Base-by-base conservation (phyloP, 2,329 filamentous ascomycete species). In the Botryotinia globosa region DNA sequence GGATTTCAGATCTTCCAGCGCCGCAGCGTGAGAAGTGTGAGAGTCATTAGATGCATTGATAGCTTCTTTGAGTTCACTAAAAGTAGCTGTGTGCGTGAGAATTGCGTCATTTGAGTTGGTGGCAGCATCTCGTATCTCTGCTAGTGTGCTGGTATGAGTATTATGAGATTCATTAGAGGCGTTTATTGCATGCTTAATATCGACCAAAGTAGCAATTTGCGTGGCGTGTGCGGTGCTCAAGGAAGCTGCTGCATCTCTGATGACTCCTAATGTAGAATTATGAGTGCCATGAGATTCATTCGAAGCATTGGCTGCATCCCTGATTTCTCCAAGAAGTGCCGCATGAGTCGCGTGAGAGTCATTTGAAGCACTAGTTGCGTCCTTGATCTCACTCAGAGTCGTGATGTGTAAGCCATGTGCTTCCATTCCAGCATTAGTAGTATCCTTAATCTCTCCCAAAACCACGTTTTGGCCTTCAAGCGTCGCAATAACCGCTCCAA, bases 361-460 rank as follows among this genome's bases (percentile, higher is more conserved):
- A 18, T 72, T 73, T 2, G 72, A 74, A 22, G 63, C 45, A 29
- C 20, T n/a, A 18, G 63, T 42, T 14, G 61, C 56, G 9, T 70
- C 59, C 44, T 73, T 73, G 62, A 77, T 72, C 32, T 73, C 72
- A 9, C 32, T n/a, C 9, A 76, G 45, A 0, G 67, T 73, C 25
- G 69, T 51, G 34, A 69, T 76, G 12, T 78, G 77, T 12, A 71
- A 75, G 67, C 71, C 54, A 73, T 79, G 77, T 32, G 76, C 74
- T 6, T 79, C 78, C 10, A 63, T 63, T n/a, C 59, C 69, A 29
- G 25, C n/a, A 54, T 67, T 29, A 0, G 29, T 39, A 22, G 61
- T 45, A 8, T 71, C 56, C n/a, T 69, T 73, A 63, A 77, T 72
- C 39, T 76, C 74, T 2, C 25, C 29, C 29, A 76, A 48, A 5